phyloP scores from a whole-genome alignment of 495 filamentous ascomycete species.

The Lophium mytilinum region DNA sequence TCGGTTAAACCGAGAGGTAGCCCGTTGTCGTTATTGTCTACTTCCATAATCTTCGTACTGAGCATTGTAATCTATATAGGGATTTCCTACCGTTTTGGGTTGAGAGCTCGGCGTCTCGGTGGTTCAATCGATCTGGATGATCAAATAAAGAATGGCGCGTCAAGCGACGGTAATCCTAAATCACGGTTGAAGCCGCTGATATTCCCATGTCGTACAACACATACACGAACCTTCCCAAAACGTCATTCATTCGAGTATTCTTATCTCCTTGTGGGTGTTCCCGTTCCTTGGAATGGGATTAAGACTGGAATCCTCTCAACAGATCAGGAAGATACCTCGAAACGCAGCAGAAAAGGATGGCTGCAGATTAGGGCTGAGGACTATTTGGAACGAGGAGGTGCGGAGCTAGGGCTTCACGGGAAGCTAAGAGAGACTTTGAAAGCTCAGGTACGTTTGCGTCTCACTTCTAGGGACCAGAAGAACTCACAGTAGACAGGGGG shows the following conservation, averaged over 20 bases:
- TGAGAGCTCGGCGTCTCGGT: too few species aligned
- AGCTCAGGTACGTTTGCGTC: constrained; percentile 33
- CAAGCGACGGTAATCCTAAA: not conserved
- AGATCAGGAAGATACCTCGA: constrained; percentile 23
- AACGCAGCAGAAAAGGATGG: constrained; percentile 33
- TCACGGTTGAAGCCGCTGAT: constrained; percentile 9
- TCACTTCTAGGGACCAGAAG: not conserved
- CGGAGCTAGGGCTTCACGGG: constrained; percentile 40
- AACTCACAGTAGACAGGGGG: constrained; percentile 30
- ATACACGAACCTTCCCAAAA: constrained; percentile 53
- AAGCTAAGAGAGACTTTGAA: constrained; percentile 54
- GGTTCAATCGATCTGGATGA: too few species aligned
- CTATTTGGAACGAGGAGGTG: constrained; percentile 48
- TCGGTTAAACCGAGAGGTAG: too few species aligned
- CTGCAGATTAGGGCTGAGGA: constrained; percentile 50
- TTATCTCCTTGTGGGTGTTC: constrained; percentile 58
- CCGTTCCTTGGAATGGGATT: constrained; percentile 50
- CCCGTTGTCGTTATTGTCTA: too few species aligned
- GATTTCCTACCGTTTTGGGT: too few species aligned
- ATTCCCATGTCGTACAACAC: constrained; percentile 54
- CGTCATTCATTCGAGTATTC: constrained; percentile 59
- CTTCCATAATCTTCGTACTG: too few species aligned
- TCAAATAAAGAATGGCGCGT: too few species aligned
- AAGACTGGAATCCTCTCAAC: constrained; percentile 48
- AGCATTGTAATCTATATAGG: too few species aligned